These are phyloP conservation scores for Scutellaria minor DNA, from an alignment of 257 asterid species.

Conservation along the genomic window DNA sequence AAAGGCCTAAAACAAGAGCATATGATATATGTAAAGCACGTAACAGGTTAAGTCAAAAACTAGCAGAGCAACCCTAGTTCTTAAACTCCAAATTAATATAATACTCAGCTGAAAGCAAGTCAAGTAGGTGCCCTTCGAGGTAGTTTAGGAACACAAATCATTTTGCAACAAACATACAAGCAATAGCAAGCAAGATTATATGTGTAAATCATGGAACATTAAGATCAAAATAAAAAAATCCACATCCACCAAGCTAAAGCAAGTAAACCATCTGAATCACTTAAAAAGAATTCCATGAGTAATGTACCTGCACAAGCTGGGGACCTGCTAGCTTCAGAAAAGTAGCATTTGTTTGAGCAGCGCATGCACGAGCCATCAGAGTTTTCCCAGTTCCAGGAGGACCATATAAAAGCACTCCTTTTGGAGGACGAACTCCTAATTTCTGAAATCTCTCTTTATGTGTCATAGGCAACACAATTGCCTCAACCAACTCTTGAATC, in stretches of 20 bases:
- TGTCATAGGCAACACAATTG: constrained; percentile 89
- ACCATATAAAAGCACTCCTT: constrained; percentile 85
- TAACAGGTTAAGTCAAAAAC: neutral
- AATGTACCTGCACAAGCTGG: constrained; percentile 84
- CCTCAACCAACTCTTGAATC: constrained; percentile 95
- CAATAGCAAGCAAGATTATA: neutral
- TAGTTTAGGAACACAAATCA: neutral
- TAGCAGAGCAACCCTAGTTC: neutral
- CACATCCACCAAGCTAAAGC: constrained; percentile 26
- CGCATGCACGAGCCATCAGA: constrained; percentile 94
- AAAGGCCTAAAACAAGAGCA: constrained; percentile 14
- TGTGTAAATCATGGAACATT: neutral
- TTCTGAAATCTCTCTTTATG: constrained; percentile 84
- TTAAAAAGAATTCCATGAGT: neutral
- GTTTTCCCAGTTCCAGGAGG: constrained; percentile 97
- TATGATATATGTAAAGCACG: neutral
- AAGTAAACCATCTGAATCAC: constrained; percentile 18
- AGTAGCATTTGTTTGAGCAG: constrained; percentile 96
- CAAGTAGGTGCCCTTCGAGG: neutral
- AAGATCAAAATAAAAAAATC: constrained; percentile 5
- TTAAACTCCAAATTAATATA: neutral
- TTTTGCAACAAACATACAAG: neutral
- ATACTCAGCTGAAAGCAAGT: neutral
- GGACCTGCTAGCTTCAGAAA: constrained; percentile 94
- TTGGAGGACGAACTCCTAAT: constrained; percentile 87